Percentiles rank a stretch among this genome's conserved stretches.
Conservation (phyloP, 331 rosid genomes). For the Rosa hybrid region DNA sequence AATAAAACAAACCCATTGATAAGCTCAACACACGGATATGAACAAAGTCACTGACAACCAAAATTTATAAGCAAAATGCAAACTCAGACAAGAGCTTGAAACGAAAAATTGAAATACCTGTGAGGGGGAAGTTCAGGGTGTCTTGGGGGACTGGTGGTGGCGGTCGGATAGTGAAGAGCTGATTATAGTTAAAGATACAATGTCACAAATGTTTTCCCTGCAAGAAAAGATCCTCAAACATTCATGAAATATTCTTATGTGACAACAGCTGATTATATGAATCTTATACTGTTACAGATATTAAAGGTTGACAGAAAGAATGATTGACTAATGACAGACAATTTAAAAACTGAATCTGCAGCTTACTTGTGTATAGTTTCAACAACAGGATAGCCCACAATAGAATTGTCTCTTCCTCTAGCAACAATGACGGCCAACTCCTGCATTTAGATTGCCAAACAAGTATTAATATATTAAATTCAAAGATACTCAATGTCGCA, state of each 20-base stretch:
- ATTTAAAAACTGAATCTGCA: constrained; percentile 10
- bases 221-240: constrained; percentile 31
- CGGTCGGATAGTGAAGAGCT: too few relatives aligned
- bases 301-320: not conserved
- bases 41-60: too few relatives aligned
- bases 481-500: not conserved
- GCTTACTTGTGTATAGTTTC: constrained; percentile 94
- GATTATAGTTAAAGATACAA: constrained; percentile 28
- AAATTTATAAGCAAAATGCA: too few relatives aligned
- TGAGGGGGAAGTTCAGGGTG: too few relatives aligned
- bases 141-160: too few relatives aligned
- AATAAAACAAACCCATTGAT: too few relatives aligned
- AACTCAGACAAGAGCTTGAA: too few relatives aligned
- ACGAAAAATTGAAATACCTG: too few relatives aligned
- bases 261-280: not conserved
- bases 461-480: not conserved
- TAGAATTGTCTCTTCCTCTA: constrained; percentile 80
- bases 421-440: constrained; percentile 87
- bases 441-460: constrained; percentile 41
- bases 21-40: too few relatives aligned
- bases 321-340: not conserved
- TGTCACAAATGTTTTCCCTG: constrained; percentile 78
- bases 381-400: constrained; percentile 79
- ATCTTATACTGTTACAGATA: not conserved
- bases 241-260: constrained; percentile 17